These are phyloP conservation scores for Tetrahymena elliotti DNA, from an alignment of 73 alveolate genomes.

Conservation along the genomic window DNA sequence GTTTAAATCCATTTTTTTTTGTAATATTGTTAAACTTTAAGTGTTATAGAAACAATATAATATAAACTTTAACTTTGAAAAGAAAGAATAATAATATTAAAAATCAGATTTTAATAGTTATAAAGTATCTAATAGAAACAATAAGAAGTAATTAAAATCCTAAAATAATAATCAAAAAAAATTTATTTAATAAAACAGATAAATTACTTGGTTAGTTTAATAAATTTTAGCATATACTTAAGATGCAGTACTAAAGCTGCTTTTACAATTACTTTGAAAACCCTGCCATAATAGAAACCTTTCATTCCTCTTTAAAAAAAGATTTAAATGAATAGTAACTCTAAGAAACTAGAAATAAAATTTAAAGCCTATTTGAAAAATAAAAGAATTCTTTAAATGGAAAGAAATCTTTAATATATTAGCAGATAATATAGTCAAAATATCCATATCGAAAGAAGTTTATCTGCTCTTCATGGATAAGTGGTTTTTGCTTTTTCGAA, in stretches of 20 bases:
- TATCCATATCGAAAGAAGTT: neutral
- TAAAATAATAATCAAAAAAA: no score
- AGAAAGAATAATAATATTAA: neutral
- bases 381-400: neutral
- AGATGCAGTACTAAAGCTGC: neutral
- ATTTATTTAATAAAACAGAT: no score
- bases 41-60: neutral
- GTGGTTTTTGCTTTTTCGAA: neutral
- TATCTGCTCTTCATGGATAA: neutral
- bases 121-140: neutral
- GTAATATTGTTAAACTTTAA: no score
- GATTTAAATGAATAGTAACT: neutral
- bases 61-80: neutral
- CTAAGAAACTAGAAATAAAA: no score
- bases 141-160: neutral
- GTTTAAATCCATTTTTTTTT: no score
- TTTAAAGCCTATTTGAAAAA: neutral
- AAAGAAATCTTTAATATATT: neutral
- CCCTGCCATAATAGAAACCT: neutral
- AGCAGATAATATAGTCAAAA: no score
- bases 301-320: neutral
- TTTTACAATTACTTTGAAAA: neutral
- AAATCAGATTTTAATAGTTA: neutral
- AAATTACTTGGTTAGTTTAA: no score
- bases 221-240: no score